Conservation (phyloP, 257 asterid species). For the Solanum chilense region DNA sequence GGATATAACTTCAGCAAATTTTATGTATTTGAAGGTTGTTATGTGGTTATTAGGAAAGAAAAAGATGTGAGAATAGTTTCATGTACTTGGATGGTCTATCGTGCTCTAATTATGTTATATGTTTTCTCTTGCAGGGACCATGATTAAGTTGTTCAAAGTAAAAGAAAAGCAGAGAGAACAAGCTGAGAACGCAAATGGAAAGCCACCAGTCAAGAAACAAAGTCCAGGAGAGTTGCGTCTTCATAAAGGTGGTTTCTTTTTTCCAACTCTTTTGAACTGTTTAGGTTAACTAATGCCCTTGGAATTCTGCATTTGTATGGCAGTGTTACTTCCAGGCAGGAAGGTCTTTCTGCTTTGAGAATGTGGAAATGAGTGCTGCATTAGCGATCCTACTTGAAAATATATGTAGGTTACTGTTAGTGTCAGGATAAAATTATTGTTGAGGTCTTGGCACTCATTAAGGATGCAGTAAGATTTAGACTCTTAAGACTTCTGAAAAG, state of each 20-base stretch:
- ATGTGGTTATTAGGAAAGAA: neutral
- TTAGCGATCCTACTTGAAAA: neutral
- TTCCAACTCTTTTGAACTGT: neutral
- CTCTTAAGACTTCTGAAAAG: neutral
- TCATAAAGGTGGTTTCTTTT: slow-evolving; percentile 25
- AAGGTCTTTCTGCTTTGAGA: neutral
- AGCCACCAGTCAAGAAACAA: slow-evolving; percentile 78
- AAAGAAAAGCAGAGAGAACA: slow-evolving; percentile 90
- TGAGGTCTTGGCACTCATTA: neutral
- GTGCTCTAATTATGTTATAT: neutral
- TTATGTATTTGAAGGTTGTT: neutral
- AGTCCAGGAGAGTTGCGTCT: slow-evolving; percentile 96
- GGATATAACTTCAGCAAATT: neutral
- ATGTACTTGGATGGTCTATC: neutral
- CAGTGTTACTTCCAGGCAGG: neutral
- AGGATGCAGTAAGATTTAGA: neutral
- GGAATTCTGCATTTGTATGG: neutral
- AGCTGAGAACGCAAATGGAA: slow-evolving; percentile 84
- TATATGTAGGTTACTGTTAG: neutral
- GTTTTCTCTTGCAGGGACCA: slow-evolving; percentile 27
- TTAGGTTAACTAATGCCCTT: neutral
- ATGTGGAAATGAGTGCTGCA: neutral
- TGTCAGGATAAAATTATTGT: neutral
- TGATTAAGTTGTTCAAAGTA: slow-evolving; percentile 89
- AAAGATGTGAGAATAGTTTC: neutral